Base-by-base conservation (phyloP, 2,329 filamentous ascomycete genomes). In the Exophiala xenobiotica region DNA sequence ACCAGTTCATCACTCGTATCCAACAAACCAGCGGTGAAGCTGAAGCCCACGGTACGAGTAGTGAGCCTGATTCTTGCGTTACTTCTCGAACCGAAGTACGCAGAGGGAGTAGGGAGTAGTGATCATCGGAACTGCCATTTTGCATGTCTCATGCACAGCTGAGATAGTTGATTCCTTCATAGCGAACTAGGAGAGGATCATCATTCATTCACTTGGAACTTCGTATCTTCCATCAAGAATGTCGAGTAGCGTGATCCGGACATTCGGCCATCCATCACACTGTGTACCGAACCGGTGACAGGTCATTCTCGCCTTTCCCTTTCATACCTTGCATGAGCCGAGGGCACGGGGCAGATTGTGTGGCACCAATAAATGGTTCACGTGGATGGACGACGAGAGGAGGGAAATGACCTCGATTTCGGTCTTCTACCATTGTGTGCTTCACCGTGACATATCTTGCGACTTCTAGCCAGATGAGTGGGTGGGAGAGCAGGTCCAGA, bases 271-370 rank as follows among this genome's bases (percentile, higher is more conserved):
- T 14, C 18, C n/a, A 16, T 35, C 11, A 6, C 27, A n/a, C 27
- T 31, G 14, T 27, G 12, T n/a, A 31, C 27, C 11, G 4, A 11
- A 31, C 11, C 27, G 27, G 27, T 31, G 12, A 35, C 31, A n/a
- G n/a, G n/a, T n/a, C n/a, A n/a, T n/a, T n/a, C n/a, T n/a, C n/a
- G n/a, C n/a, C n/a, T 11, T 14, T 23, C 23, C 16, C 16, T 11
- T 43, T 20, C 29, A 42, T 23, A 43, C 49, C 49, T 47, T 52
- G 43, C 49, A 47, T 52, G 42, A 47, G 35, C 22, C 22, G 41
- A 18, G 37, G 42, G 37, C 29, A 43, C 16, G 35, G 29, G 24
- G 29, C 26, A 27, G 2, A 35, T n/a, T 23, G 18, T 46, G 42
- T 26, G 14, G 27, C 24, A 46, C 38, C 18, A 22, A 39, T 11